Base-by-base conservation (phyloP, 2,329 filamentous ascomycete species). In the Aureobasidium sp. region DNA sequence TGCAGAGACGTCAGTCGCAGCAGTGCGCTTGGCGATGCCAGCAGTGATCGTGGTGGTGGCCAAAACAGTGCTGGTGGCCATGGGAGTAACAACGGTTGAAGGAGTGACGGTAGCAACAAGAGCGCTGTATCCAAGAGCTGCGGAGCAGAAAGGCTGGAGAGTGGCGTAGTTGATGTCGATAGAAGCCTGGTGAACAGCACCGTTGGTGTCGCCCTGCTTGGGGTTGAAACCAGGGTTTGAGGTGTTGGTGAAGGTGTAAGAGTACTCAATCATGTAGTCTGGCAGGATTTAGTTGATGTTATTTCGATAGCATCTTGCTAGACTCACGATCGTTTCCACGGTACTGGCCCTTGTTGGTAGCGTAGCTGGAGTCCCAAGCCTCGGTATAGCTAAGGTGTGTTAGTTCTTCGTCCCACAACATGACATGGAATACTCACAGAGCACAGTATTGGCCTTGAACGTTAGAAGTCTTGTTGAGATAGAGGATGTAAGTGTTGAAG, bases 311-410 rank as follows among this genome's bases (percentile, higher is more conserved):
- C 21, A 21, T 21, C 21, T 21, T 21, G 21, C 21, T 21, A 21
- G 21, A 21, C 21, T 49, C 47, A 49, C 47, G 58, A 36, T 66
- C 65, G 41, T 42, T 50, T 45, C 65, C 65, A 25, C 65, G 59
- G 39, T 52, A 64, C 50, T 66, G 64, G 25, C 65, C 64, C 36
- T 36, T 39, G 54, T 66, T 66, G 27, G 61, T 62, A 63, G 69
- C 64, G 29, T 63, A 65, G 16, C 32, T 48, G 4, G 48, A 36
- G 15, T 41, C 62, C 65, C 65, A 67, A 13, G 62, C 36, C 29
- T 64, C 57, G 3, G 58, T 65, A 59, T 67, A 67, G 15, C 50
- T 54, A 29, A 8, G 7, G 5, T 6, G 5, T 21, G 5, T 49
- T 11, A 49, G 47, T 49, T 6, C 10, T 21, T 7, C 8, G 16